These are phyloP conservation scores for Pichia sp. DNA, from an alignment of 1,139 yeast genomes.

Conservation along the genomic window DNA sequence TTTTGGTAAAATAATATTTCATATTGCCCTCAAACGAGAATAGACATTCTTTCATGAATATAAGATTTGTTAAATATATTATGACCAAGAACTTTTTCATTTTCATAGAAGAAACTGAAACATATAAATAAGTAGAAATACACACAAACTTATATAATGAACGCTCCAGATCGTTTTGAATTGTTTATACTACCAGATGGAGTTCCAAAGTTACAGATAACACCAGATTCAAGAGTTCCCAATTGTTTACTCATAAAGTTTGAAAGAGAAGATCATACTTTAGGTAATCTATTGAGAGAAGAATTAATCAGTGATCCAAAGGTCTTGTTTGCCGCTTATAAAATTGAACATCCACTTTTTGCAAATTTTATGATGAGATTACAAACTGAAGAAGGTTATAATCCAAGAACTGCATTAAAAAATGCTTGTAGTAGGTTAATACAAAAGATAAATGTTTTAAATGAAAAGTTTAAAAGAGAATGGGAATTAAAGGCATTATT, in stretches of 20 bases:
- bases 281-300: constrained; percentile 82
- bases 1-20: background rate
- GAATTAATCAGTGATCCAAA: constrained; percentile 80
- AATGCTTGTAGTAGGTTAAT: constrained; percentile 84
- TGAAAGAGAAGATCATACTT: constrained; percentile 95
- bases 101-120: too few relatives aligned
- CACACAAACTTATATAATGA: constrained; percentile 42
- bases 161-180: constrained; percentile 98
- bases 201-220: constrained; percentile 76
- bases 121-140: too few relatives aligned
- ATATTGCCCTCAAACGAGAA: too few relatives aligned
- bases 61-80: too few relatives aligned
- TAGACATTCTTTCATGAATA: too few relatives aligned
- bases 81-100: too few relatives aligned
- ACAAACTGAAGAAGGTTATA: constrained; percentile 91
- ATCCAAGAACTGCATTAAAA: constrained; percentile 83
- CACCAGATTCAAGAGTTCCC: constrained; percentile 93
- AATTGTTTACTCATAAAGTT: constrained; percentile 89
- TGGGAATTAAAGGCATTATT: constrained; percentile 87
- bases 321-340: constrained; percentile 93
- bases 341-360: constrained; percentile 94
- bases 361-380: constrained; percentile 90
- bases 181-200: constrained; percentile 96
- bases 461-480: constrained; percentile 77
- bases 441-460: constrained; percentile 66